Percentiles rank a stretch among this genome's conserved stretches.
Conservation (phyloP, 176 grass and related monocot genomes). For the Rhynchospora pubera region DNA sequence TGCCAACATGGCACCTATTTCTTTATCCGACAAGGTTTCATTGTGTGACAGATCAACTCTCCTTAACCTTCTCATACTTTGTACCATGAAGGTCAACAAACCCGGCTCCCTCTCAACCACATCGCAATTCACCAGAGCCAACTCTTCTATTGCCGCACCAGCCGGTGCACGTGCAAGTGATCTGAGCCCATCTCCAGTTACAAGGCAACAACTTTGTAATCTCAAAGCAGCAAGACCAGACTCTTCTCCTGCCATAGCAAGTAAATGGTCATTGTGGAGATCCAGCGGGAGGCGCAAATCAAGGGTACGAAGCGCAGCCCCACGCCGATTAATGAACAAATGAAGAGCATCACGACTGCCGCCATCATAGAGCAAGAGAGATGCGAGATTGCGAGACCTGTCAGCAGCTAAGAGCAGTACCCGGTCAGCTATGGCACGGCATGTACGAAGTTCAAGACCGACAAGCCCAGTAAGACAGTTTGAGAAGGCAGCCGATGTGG, state of each 20-base stretch:
- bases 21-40: conserved; percentile 64
- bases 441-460: conserved; percentile 75
- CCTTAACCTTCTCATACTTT: conserved; percentile 63
- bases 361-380: conserved; percentile 79
- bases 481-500: conserved; percentile 31
- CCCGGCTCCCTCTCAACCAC: conserved; percentile 70
- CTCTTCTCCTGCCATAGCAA: neutral
- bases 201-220: conserved; percentile 82
- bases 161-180: conserved; percentile 54
- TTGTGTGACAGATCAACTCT: conserved; percentile 78
- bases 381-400: conserved; percentile 41
- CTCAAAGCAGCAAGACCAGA: conserved; percentile 41
- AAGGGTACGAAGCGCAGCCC: conserved; percentile 44
- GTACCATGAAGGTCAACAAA: conserved; percentile 66
- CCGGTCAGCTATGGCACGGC: conserved; percentile 65
- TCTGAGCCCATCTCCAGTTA: conserved; percentile 75
- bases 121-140: conserved; percentile 81
- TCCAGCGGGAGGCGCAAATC: conserved; percentile 90
- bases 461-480: conserved; percentile 43
- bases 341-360: conserved; percentile 67
- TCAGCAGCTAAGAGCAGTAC: conserved; percentile 74
- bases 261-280: conserved; percentile 84
- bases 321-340: conserved; percentile 69
- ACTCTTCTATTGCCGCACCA: conserved; percentile 62
- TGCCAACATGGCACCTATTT: conserved; percentile 66